Conservation (phyloP, 768 basidiomycete species). For the Agrocybe chaxingu region DNA sequence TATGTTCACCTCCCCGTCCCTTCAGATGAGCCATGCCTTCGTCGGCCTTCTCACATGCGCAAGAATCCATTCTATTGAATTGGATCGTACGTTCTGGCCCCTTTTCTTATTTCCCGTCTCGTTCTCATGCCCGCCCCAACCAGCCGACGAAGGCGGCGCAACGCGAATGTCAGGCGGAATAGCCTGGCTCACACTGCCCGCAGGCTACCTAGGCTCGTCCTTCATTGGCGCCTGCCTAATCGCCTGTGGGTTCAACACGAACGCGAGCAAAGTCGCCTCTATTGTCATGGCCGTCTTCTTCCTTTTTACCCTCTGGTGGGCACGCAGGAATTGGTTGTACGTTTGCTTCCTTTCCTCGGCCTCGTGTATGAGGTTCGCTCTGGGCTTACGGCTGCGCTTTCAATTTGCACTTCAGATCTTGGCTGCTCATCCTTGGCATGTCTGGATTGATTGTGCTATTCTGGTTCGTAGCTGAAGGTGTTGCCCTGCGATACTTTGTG, state of each 20-base stretch:
- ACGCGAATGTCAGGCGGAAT: conserved; percentile 88
- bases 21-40: conserved; percentile 83
- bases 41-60: conserved; percentile 81
- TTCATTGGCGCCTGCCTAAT: conserved; percentile 87
- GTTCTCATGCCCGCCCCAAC: conserved; percentile 8
- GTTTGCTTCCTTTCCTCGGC: conserved; percentile 18
- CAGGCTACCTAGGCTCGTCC: conserved; percentile 80
- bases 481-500: conserved; percentile 77
- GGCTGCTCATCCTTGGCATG: conserved; percentile 78
- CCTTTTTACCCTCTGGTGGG: conserved; percentile 88
- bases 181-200: conserved; percentile 73
- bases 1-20: conserved; percentile 3
- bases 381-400: neutral
- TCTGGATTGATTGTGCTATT: conserved; percentile 74
- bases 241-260: conserved; percentile 84
- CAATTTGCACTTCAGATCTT: conserved; percentile 56
- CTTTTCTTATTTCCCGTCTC: neutral
- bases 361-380: neutral
- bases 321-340: conserved; percentile 69
- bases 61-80: conserved; percentile 79
- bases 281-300: conserved; percentile 83
- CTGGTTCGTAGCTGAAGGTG: conserved; percentile 77
- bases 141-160: conserved; percentile 85
- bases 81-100: conserved; percentile 65
- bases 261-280: conserved; percentile 83